Base-by-base conservation (phyloP, 2,329 filamentous ascomycete genomes). In the Microdochium nivale region DNA sequence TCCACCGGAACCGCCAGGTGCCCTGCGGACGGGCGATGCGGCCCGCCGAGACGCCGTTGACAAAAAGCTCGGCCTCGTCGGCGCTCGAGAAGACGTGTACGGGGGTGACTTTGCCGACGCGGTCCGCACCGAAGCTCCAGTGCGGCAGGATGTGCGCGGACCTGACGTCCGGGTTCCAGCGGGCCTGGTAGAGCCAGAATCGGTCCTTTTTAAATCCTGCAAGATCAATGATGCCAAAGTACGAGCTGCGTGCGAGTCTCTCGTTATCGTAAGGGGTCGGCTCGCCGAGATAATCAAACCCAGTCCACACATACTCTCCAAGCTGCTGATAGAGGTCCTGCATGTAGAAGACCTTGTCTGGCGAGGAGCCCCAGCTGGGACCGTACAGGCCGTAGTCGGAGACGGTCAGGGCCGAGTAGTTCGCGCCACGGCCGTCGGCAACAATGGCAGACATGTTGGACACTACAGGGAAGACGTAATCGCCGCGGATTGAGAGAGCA, bases 201-300 rank as follows among this genome's bases (percentile, higher is more conserved):
- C 78, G 67, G 53, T 81, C 77, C 61, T 81, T 81, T 51, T 67
- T 70, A 62, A 81, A 81, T 0, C 78, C 78, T 0, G 78, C 78
- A 7, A 81, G 65, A 51, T 81, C 78, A 27, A 81, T 70, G 52
- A 81, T 79, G 10, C 78, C 78, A 47, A 74, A 80, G 59, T 80
- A 81, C 1, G 73, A 76, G 59, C 73, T 77, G 11, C 76, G 72
- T 3, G 74, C 64, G 1, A 60, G 50, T 2, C 25, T 25, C n/a
- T 46, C 35, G 13, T 54, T 53, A 55, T 74, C 64, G 57, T 75
- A 80, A 0, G 75, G 75, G 9, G 71, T 75, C 2, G 74, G 74
- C 59, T 78, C 75, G 23, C 75, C 74, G 10, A 78, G 56, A 56
- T 78, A 77, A 52, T 77, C 75, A 55, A 63, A 77, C 1, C 76